Evolutionary conservation across 768 basidiomycete species (phyloP).

Genomic region (Lactifluus volemus): DNA sequence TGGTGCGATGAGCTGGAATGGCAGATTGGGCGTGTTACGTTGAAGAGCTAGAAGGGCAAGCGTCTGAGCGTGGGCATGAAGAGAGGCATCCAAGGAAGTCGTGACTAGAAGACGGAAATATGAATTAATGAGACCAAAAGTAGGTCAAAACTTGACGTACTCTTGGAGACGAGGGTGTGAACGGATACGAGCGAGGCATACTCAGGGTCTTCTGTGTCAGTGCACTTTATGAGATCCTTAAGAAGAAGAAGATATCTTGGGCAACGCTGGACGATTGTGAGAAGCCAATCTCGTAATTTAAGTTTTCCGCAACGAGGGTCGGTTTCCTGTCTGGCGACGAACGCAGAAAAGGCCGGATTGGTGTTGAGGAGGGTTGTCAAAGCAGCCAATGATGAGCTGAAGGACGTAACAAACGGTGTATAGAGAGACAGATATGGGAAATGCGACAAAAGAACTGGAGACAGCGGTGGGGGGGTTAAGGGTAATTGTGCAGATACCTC

Average conservation of each 20-base stretch:
- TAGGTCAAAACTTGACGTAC: conserved; percentile 32
- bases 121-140: conserved; percentile 8
- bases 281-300: conserved; percentile 74
- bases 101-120: conserved; percentile 47
- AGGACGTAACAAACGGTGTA: conserved; percentile 75
- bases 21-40: conserved; percentile 63
- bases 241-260: conserved; percentile 79
- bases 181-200: conserved; percentile 50
- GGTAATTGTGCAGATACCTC: conserved; percentile 7
- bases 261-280: conserved; percentile 82
- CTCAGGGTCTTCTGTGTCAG: conserved; percentile 58
- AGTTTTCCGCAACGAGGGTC: conserved; percentile 66
- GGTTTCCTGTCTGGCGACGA: conserved; percentile 55
- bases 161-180: conserved; percentile 64
- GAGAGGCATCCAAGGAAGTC: conserved; percentile 64
- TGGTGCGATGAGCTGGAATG: conserved; percentile 69
- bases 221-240: conserved; percentile 69
- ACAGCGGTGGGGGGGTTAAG: conserved; percentile 35
- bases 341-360: conserved; percentile 49
- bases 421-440: conserved; percentile 86
- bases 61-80: conserved; percentile 70
- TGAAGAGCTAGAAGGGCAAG: conserved; percentile 72
- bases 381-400: conserved; percentile 54
- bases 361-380: conserved; percentile 48
- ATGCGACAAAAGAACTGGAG: conserved; percentile 62